These are phyloP conservation scores for Rubroboletus pulcherrimus DNA, from an alignment of 768 basidiomycete species.

Conservation along the genomic window DNA sequence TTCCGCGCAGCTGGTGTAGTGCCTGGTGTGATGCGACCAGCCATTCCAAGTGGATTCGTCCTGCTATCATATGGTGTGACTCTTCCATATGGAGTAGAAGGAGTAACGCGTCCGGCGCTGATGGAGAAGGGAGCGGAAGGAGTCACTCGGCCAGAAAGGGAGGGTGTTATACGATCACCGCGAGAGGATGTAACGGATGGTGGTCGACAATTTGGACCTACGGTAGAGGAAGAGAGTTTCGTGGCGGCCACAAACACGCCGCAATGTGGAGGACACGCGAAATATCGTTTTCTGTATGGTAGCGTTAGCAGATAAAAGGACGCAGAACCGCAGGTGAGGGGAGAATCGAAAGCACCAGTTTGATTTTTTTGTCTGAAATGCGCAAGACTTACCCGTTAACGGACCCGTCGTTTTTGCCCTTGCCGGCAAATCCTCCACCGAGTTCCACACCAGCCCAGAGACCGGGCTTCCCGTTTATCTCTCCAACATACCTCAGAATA, in stretches of 20 bases:
- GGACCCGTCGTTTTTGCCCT: constrained; percentile 93
- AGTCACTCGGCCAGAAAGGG: constrained; percentile 43
- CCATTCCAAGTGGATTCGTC: constrained; percentile 28
- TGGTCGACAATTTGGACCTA: constrained; percentile 58
- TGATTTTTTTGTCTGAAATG: neutral
- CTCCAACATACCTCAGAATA: constrained; percentile 71
- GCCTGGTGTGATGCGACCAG: constrained; percentile 49
- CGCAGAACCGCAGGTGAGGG: neutral
- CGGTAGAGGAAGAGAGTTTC: constrained; percentile 79
- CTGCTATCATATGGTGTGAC: constrained; percentile 31
- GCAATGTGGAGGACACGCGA: constrained; percentile 76
- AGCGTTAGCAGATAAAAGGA: constrained; percentile 11
- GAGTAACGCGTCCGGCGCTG: constrained; percentile 51
- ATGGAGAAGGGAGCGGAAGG: constrained; percentile 39
- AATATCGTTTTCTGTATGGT: constrained; percentile 68
- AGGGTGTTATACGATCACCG: constrained; percentile 42
- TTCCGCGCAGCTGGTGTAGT: constrained; percentile 31
- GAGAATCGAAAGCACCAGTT: neutral
- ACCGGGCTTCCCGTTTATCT: constrained; percentile 85
- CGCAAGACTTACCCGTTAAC: constrained; percentile 71
- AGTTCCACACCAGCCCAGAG: constrained; percentile 94
- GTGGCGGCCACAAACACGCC: constrained; percentile 86
- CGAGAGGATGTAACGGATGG: constrained; percentile 78
- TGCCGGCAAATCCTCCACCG: constrained; percentile 76
- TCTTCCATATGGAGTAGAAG: constrained; percentile 48